These are phyloP conservation scores for Starmerella apis DNA, from an alignment of 805 yeast genomes.

Conservation along the genomic window DNA sequence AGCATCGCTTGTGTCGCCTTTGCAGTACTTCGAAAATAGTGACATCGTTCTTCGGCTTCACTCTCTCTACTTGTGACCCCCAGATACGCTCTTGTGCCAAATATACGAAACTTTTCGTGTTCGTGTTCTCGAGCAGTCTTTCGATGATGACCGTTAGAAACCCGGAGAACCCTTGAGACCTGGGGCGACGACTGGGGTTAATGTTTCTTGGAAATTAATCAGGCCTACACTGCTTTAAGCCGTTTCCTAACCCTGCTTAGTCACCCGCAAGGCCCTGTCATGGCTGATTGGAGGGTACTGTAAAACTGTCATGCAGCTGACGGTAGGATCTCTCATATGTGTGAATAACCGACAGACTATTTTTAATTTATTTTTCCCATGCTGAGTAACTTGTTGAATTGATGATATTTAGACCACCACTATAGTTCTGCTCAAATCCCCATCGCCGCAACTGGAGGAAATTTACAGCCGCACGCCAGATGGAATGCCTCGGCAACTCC, in stretches of 20 bases:
- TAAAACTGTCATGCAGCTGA: no score
- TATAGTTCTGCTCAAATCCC: no score
- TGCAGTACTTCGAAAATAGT: slow-evolving; percentile 21
- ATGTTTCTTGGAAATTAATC: not conserved
- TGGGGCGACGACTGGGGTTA: not conserved
- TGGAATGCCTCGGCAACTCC: no score
- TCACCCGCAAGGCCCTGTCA: not conserved
- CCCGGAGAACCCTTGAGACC: slow-evolving; percentile 9
- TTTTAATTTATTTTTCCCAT: no score
- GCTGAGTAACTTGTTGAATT: no score
- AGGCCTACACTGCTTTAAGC: not conserved
- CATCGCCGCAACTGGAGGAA: no score
- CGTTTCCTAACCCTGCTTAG: slow-evolving; percentile 3
- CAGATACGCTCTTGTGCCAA: no score
- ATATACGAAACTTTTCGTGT: not conserved
- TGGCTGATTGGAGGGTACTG: no score
- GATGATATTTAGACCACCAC: no score
- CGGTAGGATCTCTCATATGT: no score
- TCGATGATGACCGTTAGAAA: slow-evolving; percentile 6
- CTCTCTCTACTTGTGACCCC: not conserved
- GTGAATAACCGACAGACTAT: no score
- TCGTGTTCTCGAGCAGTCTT: slow-evolving; percentile 1
- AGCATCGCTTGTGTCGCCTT: slow-evolving; percentile 12
- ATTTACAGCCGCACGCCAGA: no score
- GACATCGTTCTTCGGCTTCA: not conserved